Percentiles rank a stretch among this genome's conserved stretches.
phyloP scores from a whole-genome alignment of 2,329 filamentous ascomycete species.

The Aspergillus novofumigatus region DNA sequence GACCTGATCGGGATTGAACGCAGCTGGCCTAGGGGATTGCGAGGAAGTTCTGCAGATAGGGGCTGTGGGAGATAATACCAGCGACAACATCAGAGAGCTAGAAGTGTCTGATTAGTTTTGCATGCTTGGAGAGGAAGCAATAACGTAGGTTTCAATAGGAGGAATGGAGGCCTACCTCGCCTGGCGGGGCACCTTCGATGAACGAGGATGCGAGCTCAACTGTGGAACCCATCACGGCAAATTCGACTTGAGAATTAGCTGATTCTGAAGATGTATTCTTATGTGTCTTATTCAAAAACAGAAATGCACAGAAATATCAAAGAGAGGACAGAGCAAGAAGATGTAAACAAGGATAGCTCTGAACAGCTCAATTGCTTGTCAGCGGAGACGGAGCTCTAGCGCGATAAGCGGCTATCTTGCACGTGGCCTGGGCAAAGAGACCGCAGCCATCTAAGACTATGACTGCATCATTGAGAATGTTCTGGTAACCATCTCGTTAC shows the following conservation, averaged over 20 bases:
- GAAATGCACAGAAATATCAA: background rate
- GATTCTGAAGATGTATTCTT: background rate
- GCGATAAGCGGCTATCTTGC: constrained; percentile 17
- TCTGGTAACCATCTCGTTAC: background rate
- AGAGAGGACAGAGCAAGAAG: background rate
- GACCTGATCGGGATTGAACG: background rate
- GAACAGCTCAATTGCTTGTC: constrained; percentile 9
- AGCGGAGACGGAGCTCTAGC: constrained; percentile 16
- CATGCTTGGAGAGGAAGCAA: background rate
- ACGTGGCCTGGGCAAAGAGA: constrained; percentile 9
- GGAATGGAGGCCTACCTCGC: constrained; percentile 64
- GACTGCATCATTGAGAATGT: background rate
- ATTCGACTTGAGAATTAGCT: background rate
- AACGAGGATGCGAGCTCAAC: constrained; percentile 72
- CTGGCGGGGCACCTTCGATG: constrained; percentile 88
- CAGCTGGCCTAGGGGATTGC: background rate
- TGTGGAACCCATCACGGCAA: constrained; percentile 39
- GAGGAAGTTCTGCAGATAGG: constrained; percentile 3
- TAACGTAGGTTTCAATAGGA: constrained; percentile 8
- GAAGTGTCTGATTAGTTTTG: constrained; percentile 14
- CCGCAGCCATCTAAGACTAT: background rate
- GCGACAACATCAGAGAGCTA: constrained; percentile 85
- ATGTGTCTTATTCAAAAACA: background rate
- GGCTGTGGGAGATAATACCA: constrained; percentile 51
- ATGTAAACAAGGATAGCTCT: constrained; percentile 4